Conservation (phyloP, 495 filamentous ascomycete genomes). For the Parmelia sp. region DNA sequence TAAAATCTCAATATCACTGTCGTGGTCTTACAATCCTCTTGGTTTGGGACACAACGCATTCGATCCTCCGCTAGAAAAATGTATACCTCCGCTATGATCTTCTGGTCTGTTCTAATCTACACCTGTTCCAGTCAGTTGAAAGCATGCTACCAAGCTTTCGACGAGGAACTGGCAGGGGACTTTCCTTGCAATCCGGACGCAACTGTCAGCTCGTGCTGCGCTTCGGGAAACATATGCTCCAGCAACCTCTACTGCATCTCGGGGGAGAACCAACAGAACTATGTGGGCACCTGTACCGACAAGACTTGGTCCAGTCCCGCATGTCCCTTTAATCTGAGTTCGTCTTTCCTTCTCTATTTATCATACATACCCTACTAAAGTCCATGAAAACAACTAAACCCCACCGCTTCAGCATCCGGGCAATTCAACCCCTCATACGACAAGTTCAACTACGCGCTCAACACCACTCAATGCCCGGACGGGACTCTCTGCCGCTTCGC, state of each 20-base stretch:
- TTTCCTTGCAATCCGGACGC: conserved; percentile 8
- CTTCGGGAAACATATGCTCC: not conserved
- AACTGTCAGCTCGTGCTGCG: conserved; percentile 11
- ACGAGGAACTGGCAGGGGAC: not conserved
- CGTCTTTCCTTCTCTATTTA: not conserved
- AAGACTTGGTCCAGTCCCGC: conserved; percentile 8
- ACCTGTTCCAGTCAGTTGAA: not conserved
- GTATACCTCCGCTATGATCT: not conserved
- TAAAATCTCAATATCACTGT: too few relatives aligned
- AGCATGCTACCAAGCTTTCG: not conserved
- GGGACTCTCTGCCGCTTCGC: not conserved
- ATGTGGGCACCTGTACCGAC: conserved; percentile 10
- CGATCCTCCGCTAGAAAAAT: not conserved
- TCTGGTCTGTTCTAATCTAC: not conserved
- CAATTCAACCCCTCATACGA: not conserved
- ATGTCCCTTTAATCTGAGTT: conserved; percentile 7
- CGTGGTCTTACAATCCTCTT: too few relatives aligned
- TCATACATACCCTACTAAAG: not conserved
- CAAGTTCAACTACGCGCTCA: not conserved
- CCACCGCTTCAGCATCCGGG: not conserved
- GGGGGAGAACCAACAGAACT: not conserved
- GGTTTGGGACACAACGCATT: not conserved
- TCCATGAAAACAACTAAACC: not conserved
- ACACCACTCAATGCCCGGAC: conserved; percentile 8
- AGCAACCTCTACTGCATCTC: conserved; percentile 5